Percentiles rank a stretch among this genome's conserved stretches.
These are phyloP conservation scores for Calonectria pteridis DNA, from an alignment of 2,329 filamentous ascomycete species.

Conservation along the genomic window DNA sequence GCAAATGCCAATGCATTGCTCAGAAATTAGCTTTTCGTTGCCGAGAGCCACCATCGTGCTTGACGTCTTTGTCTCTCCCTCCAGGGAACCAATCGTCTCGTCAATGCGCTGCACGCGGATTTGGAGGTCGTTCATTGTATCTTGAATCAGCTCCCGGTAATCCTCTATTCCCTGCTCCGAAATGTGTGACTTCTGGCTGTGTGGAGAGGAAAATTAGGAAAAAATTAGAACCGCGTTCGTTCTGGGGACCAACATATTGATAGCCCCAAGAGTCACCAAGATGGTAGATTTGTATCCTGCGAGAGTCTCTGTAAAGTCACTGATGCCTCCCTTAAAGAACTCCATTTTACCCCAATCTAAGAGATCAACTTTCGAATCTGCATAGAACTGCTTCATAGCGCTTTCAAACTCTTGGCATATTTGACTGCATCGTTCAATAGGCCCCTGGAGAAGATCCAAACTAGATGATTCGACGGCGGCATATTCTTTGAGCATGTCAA, in stretches of 20 bases:
- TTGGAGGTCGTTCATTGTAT: not conserved
- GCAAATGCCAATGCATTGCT: not conserved
- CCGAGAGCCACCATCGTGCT: not conserved
- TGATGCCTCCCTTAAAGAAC: not conserved
- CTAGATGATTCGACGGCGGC: not conserved
- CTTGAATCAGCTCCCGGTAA: not conserved
- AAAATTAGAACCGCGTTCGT: not conserved
- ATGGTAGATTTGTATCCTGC: not conserved
- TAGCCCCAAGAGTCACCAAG: not conserved
- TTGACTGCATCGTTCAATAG: not conserved
- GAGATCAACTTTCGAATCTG: not conserved
- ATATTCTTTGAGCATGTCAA: not conserved
- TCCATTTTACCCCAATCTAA: not conserved
- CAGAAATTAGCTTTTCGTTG: not conserved
- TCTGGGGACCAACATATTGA: not conserved
- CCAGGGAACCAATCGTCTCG: not conserved
- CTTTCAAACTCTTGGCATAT: not conserved
- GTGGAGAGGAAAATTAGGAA: not conserved
- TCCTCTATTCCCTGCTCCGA: not conserved
- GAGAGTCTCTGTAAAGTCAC: not conserved
- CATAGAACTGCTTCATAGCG: not conserved
- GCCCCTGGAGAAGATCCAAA: not conserved
- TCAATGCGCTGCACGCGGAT: not conserved
- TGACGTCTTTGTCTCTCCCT: not conserved
- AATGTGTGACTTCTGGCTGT: not conserved